These are phyloP conservation scores for Cyanidium caldarium DNA, from an alignment of 23 red algal species.

Conservation along the genomic window DNA sequence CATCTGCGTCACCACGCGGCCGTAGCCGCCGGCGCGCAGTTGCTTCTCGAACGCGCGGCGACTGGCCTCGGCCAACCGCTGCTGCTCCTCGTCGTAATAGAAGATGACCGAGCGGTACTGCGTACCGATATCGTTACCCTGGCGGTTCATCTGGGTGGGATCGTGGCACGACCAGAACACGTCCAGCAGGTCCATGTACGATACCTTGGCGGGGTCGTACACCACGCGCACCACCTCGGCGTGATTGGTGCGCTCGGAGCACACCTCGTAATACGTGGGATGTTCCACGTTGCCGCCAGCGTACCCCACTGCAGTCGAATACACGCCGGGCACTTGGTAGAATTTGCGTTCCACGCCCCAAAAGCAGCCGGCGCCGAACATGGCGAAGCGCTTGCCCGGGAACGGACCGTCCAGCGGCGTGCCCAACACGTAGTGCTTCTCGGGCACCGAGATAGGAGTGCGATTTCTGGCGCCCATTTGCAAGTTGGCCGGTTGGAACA, in stretches of 20 bases:
- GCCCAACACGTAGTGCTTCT: constrained; percentile 17
- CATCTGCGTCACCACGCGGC: constrained; percentile 24
- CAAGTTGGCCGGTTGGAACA: too few species aligned
- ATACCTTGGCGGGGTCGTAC: constrained; percentile 46
- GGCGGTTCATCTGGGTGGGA: constrained; percentile 62
- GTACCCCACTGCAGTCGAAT: constrained; percentile 81
- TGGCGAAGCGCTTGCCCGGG: neutral
- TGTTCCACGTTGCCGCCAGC: constrained; percentile 37
- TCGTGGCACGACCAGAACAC: constrained; percentile 73
- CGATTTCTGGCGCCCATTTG: too few species aligned
- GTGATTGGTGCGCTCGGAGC: constrained; percentile 57
- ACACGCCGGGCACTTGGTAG: constrained; percentile 44
- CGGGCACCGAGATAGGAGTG: neutral
- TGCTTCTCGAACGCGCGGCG: constrained; percentile 29
- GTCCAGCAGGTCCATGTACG: constrained; percentile 46
- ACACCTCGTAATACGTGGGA: constrained; percentile 75
- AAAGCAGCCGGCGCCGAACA: constrained; percentile 52
- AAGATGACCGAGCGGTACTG: constrained; percentile 83
- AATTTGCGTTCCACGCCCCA: constrained; percentile 85
- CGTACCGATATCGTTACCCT: constrained; percentile 85
- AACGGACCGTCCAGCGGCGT: neutral
- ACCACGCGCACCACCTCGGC: constrained; percentile 60
- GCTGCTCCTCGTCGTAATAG: constrained; percentile 53
- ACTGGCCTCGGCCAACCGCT: constrained; percentile 38
- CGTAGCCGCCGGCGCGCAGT: neutral